These are phyloP conservation scores for Rhizophora mangle DNA, from an alignment of 345 rosid species.

Conservation along the genomic window DNA sequence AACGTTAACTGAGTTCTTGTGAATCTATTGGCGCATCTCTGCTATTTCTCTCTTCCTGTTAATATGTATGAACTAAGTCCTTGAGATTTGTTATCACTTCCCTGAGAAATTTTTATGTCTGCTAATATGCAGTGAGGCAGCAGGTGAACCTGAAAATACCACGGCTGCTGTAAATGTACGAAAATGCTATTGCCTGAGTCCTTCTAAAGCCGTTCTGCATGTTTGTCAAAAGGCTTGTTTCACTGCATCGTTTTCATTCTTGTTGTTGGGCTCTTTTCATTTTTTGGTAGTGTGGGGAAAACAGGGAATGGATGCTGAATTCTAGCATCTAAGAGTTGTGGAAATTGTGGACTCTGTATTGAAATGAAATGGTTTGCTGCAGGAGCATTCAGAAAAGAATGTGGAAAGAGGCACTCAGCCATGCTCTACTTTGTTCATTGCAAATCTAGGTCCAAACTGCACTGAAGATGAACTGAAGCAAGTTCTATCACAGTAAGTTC, in stretches of 20 bases:
- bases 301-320: background rate
- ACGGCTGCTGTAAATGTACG: slow-evolving; percentile 44
- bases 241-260: background rate
- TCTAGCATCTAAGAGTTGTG: too few species aligned
- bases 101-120: slow-evolving; percentile 19
- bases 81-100: background rate
- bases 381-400: slow-evolving; percentile 44
- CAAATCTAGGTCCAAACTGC: slow-evolving; percentile 88
- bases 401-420: slow-evolving; percentile 40
- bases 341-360: too few species aligned
- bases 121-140: slow-evolving; percentile 43
- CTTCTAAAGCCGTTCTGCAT: background rate
- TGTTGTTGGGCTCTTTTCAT: too few species aligned
- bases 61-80: slow-evolving; percentile 13
- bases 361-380: slow-evolving; percentile 18
- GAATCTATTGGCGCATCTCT: background rate
- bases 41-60: slow-evolving; percentile 21
- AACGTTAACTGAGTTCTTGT: slow-evolving; percentile 4
- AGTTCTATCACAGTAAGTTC: slow-evolving; percentile 60
- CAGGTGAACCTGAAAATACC: slow-evolving; percentile 38
- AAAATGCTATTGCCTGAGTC: background rate
- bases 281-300: background rate
- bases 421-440: slow-evolving; percentile 83
- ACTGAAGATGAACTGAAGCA: slow-evolving; percentile 71
- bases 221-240: background rate